Evolutionary conservation across 2,329 filamentous ascomycete species (phyloP).

Genomic region (Cladosporium oxysporum): DNA sequence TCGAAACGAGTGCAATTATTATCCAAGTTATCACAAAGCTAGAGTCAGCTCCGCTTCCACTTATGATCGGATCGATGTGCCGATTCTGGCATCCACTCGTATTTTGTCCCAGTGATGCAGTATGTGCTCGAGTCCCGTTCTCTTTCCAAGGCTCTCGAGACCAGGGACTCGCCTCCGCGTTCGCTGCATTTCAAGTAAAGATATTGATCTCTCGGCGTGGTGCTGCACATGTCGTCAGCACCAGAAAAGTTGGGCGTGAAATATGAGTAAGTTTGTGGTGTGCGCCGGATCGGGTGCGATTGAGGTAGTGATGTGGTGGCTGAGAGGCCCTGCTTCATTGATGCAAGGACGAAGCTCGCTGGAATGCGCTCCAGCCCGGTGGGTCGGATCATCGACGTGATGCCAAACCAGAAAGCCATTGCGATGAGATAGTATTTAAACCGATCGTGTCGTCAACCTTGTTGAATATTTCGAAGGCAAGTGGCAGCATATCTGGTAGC

Average conservation of each 20-base stretch:
- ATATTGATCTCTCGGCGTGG: background rate
- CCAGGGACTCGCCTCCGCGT: too few relatives aligned
- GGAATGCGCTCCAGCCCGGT: constrained; percentile 8
- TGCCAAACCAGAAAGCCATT: constrained; percentile 18
- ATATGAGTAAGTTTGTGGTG: background rate
- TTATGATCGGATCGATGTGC: background rate
- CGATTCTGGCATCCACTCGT: background rate
- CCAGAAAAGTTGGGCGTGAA: background rate
- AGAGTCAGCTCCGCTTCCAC: background rate
- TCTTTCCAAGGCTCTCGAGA: background rate
- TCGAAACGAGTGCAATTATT: background rate
- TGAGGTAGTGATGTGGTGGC: background rate
- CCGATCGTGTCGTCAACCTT: background rate
- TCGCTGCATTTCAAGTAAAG: background rate
- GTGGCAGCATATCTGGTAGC: background rate
- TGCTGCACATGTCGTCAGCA: too few relatives aligned
- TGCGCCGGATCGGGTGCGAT: background rate
- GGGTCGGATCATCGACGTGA: constrained; percentile 12
- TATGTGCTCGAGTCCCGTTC: background rate
- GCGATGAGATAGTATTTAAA: background rate
- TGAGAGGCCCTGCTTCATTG: background rate
- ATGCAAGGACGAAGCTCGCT: constrained; percentile 1
- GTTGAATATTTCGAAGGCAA: background rate
- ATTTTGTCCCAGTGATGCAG: background rate
- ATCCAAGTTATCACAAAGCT: background rate